Evolutionary conservation across 139 green algal species (phyloP), one percentile per base, ranked within the genome.

Genomic region (Pseudopediastrum boryanum): DNA sequence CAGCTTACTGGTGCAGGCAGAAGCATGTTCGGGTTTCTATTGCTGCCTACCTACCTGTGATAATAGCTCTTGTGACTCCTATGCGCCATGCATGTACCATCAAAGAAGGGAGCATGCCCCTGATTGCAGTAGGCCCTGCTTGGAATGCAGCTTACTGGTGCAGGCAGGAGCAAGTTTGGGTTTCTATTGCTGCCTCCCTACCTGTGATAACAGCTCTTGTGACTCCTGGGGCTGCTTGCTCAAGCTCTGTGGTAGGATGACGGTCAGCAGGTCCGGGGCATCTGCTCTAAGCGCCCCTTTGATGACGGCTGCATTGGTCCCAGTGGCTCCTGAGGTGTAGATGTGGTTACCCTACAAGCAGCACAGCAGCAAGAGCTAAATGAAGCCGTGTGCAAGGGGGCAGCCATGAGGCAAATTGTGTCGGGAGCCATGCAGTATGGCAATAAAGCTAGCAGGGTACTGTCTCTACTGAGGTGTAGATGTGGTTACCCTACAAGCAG

Each of bases 251-350:
- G 96, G 96, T 65, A 99, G 89, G 38, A 99, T 94, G 33, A 99
- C 96, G 1, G 95, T 98, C 51, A 99, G 86, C 65, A 98, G 90
- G 48, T 99, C 92, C 5, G 94, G 93, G 41, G 86, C 85, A 81
- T 99, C 96, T 3, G 96, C 96, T 0, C 96, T 85, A 56, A 99
- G 84, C 12, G 96, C 95, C 0, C 96, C 96, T 48, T 96, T 90
- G 81, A 99, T 98, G 27, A 99, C 96, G 3, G 96, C 96, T 16
- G 96, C 96, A 82, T 99, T 99, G 25, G 96, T 99, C 12, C 96
- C 96, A 0, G 94, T 97, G 0, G 96, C 95, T 0, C 96, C 96
- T 2, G 92, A 97, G 0, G 96, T 99, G 89, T 92, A 98, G 35
- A 99, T 96, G 86, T 98, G 95, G 85, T 99, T 99, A 56, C 89